phyloP scores from a whole-genome alignment of 2,329 filamentous ascomycete species.

The Amauroascus niger region DNA sequence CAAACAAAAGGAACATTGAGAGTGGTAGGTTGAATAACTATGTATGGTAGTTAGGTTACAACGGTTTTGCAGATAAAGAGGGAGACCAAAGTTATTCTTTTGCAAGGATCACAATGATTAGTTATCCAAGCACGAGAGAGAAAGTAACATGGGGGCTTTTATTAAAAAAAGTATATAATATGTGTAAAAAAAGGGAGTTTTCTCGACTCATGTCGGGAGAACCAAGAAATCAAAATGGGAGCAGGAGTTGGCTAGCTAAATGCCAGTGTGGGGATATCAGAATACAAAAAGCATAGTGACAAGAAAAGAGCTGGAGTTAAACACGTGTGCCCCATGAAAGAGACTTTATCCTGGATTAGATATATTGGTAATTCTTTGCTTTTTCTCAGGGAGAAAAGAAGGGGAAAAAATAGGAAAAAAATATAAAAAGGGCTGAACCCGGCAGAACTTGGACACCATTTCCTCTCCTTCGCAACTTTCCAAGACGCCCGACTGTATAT shows the following conservation, averaged over 20 bases:
- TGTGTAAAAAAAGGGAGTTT: no score
- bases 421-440: neutral
- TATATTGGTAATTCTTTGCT: constrained; percentile 4
- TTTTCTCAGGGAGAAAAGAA: neutral
- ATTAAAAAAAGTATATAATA: neutral
- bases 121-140: neutral
- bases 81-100: no score
- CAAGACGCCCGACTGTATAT: neutral
- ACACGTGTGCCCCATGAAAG: neutral
- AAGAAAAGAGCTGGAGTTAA: neutral
- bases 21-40: no score
- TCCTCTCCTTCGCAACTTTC: neutral
- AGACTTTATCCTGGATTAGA: constrained; percentile 1
- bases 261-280: neutral
- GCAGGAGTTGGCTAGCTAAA: no score
- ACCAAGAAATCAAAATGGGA: no score
- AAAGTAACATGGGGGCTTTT: neutral
- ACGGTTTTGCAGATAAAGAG: no score
- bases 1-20: no score
- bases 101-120: no score
- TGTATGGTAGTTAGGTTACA: no score
- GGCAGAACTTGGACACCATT: constrained; percentile 1
- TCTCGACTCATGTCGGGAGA: no score
- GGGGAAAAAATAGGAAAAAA: neutral
- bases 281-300: neutral